Evolutionary conservation across 1,284 basidiomycete genomes (phyloP), one percentile per base, ranked within the genome.

Genomic region (Microstroma glucosiphilum): DNA sequence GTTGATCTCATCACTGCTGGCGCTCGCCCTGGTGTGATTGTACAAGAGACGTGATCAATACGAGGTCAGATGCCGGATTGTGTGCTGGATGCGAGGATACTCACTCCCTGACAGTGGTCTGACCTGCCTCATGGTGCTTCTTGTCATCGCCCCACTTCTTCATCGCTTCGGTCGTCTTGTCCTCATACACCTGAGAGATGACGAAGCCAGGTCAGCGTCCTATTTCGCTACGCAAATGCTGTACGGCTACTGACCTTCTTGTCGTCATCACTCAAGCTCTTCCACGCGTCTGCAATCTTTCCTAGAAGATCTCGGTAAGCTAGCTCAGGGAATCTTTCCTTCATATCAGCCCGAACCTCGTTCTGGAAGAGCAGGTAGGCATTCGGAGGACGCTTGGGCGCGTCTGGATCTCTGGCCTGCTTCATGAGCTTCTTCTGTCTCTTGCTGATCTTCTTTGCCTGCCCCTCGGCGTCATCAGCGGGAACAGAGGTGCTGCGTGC

Each of bases 311-410:
- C 72, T 26, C 65, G 57, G 61, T 75, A 73, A 0, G 70, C 57
- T 63, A 72, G 59, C 48, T 71, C 70, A 8, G 72, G 70, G 56
- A 69, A 67, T 59, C 70, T 66, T 53, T 69, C 67, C 51, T 70
- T 64, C 60, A 74, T 70, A 55, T 75, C 69, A 48, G 70, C 64
- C 25, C 73, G 68, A 37, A 75, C 70, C 57, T 75, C 72, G 61
- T 75, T 75, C 61, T 75, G 73, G 65, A 72, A 75, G 1, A 73
- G 61, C n/a, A 75, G 65, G 56, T 75, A 75, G 23, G 73, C 73
- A 41, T 69, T 72, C 21, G 73, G 70, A 15, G 73, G 73, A 25
- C 73, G 64, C 62, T 75, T 75, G 64, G 72, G 72, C 41, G 72
- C 73, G 46, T 73, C 67, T 1, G 72, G 73, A 55, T 75, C 73